Evolutionary conservation across 768 basidiomycete species (phyloP).

Genomic region (Dendrothele bispora): DNA sequence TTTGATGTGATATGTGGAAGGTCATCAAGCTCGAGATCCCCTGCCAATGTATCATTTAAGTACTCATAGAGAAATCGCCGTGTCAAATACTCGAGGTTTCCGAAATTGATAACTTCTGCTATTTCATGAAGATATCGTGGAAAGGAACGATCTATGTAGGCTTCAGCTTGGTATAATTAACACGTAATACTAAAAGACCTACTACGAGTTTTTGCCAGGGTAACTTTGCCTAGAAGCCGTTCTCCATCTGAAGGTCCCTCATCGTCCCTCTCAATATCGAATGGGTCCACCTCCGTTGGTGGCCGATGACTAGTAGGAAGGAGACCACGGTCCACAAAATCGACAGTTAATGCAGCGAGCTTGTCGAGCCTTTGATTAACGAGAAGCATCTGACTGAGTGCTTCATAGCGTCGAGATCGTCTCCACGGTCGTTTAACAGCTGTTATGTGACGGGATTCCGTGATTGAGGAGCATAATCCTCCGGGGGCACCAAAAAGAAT

Average conservation of each 20-base stretch:
- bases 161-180: neutral
- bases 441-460: slow-evolving; percentile 11
- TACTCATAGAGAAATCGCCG: slow-evolving; percentile 24
- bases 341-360: no score
- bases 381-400: slow-evolving; percentile 8
- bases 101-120: slow-evolving; percentile 12
- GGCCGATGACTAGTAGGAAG: neutral
- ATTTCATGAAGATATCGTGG: slow-evolving; percentile 11
- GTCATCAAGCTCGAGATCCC: slow-evolving; percentile 9
- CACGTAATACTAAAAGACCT: neutral
- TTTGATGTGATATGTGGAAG: slow-evolving; percentile 14
- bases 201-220: slow-evolving; percentile 1
- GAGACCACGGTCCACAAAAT: neutral
- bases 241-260: neutral
- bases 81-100: slow-evolving; percentile 18
- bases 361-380: slow-evolving; percentile 1
- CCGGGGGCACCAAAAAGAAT: slow-evolving; percentile 13
- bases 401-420: slow-evolving; percentile 7
- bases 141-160: slow-evolving; percentile 5
- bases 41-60: slow-evolving; percentile 15
- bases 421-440: slow-evolving; percentile 14
- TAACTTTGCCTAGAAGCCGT: slow-evolving; percentile 8
- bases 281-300: neutral
- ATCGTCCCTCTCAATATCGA: slow-evolving; percentile 7
- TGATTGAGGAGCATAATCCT: slow-evolving; percentile 15